These are phyloP conservation scores for Botryotinia calthae DNA, from an alignment of 2,329 filamentous ascomycete species.

Conservation along the genomic window DNA sequence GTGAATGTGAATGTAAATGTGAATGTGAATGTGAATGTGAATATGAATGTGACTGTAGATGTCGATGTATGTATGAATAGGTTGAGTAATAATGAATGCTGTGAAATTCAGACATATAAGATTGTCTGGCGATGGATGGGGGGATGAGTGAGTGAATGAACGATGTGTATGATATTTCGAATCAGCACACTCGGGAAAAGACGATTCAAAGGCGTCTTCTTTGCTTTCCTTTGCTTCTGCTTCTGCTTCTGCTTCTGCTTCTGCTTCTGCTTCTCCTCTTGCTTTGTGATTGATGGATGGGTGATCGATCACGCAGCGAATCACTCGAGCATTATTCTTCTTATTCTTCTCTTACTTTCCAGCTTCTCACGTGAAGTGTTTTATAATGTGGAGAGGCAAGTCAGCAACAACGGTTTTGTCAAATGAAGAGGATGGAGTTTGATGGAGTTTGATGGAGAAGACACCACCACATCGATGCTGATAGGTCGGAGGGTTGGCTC, in stretches of 20 bases:
- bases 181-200: not conserved
- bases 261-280: not conserved
- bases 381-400: not conserved
- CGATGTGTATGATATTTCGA: not conserved
- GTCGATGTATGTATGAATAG: not conserved
- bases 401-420: slow-evolving; percentile 1
- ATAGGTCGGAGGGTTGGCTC: not conserved
- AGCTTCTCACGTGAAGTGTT: slow-evolving; percentile 7
- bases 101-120: not conserved
- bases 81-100: not conserved
- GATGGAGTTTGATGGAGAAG: not conserved
- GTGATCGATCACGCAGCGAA: not conserved
- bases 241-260: not conserved
- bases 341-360: not conserved
- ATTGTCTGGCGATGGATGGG: not conserved
- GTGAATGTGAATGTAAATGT: no score
- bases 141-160: not conserved
- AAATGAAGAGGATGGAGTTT: not conserved
- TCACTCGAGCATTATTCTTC: not conserved
- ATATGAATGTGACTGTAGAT: no score
- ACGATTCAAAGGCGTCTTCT: not conserved
- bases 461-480: not conserved
- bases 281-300: not conserved
- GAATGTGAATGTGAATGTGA: no score
- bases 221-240: not conserved